Base-by-base conservation (phyloP, 257 asterid species). In the Fraxinus cuspidata region DNA sequence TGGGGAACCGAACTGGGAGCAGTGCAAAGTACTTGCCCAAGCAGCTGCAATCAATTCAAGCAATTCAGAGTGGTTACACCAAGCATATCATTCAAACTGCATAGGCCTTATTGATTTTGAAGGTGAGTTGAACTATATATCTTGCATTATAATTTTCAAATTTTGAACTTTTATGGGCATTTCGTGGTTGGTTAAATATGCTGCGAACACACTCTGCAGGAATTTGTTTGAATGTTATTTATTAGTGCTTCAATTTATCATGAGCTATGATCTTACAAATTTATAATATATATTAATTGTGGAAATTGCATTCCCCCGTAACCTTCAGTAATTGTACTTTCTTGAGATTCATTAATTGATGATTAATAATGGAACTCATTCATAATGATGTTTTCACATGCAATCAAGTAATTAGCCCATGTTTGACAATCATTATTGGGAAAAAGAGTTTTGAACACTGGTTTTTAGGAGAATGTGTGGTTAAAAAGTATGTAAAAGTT, bases 1-100 rank as follows among this genome's bases (percentile, higher is more conserved):
- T 44, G 97, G 97, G 72, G 86, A 89, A 76, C 91, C 92, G 12
- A 85, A 91, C 76, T 91, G 94, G 98, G 89, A 87, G 84, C 51
- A 80, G 75, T 93, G 97, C 78, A 88, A 82, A 81, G 78, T 58
- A 35, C 79, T 93, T 84, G 90, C 95, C 49, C 80, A 76, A 79
- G 94, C 90, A 70, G 92, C 89, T 83, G 92, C 97, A 29, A 77
- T 84, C 78, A 93, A 93, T 83, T 86, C 90, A 29, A 91, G 91
- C 82, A 84, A 78, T 78, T 74, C 75, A n/a, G 87, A 85, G 49
- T 79, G 76, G 87, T 82, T 85, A 12, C 56, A 60, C 73, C 75
- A 66, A 58, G 70, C 5, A 1, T 40, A 80, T 71, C 79, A 64
- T 80, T 87, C 95, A 37, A 82, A 85, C 53, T 93, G 97, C 83